A percentile compares a stretch with the other conserved stretches of the same genome.
These are phyloP conservation scores for Bertia moriformis DNA, from an alignment of 2,329 filamentous ascomycete genomes.

Conservation along the genomic window DNA sequence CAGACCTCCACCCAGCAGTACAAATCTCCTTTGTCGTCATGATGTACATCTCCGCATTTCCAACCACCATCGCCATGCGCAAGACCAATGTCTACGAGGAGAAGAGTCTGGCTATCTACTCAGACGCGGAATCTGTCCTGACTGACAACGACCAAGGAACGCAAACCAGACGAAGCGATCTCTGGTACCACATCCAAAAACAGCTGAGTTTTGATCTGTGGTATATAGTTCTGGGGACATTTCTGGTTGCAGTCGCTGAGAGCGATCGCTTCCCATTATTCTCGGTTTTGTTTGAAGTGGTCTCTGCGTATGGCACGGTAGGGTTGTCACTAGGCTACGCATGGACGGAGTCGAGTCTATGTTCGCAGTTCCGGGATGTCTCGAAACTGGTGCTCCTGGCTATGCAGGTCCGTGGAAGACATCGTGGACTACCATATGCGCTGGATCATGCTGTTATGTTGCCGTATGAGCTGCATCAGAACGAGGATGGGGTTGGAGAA, in stretches of 20 bases:
- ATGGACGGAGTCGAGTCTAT: constrained; percentile 12
- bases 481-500: not conserved
- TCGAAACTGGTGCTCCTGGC: constrained; percentile 20
- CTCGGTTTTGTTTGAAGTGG: constrained; percentile 1
- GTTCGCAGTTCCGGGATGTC: constrained; percentile 13
- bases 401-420: constrained; percentile 21
- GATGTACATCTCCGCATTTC: constrained; percentile 53
- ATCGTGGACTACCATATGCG: constrained; percentile 16
- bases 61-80: constrained; percentile 45
- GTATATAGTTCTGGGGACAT: constrained; percentile 23
- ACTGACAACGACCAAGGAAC: constrained; percentile 14
- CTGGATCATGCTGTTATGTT: constrained; percentile 19
- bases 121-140: constrained; percentile 3
- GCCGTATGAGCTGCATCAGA: not conserved
- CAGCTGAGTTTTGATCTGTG: constrained; percentile 24
- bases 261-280: not conserved
- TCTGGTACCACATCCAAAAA: constrained; percentile 18
- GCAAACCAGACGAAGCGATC: constrained; percentile 10
- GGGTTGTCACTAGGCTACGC: constrained; percentile 19
- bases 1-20: constrained; percentile 33
- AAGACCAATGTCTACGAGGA: constrained; percentile 49
- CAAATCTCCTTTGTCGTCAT: constrained; percentile 45
- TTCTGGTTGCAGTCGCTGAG: constrained; percentile 10
- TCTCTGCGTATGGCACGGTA: constrained; percentile 13
- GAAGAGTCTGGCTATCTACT: constrained; percentile 42